A percentile compares a stretch with the other conserved stretches of the same genome.
phyloP scores from a whole-genome alignment of 2,329 filamentous ascomycete species.

The Phoma sp. region DNA sequence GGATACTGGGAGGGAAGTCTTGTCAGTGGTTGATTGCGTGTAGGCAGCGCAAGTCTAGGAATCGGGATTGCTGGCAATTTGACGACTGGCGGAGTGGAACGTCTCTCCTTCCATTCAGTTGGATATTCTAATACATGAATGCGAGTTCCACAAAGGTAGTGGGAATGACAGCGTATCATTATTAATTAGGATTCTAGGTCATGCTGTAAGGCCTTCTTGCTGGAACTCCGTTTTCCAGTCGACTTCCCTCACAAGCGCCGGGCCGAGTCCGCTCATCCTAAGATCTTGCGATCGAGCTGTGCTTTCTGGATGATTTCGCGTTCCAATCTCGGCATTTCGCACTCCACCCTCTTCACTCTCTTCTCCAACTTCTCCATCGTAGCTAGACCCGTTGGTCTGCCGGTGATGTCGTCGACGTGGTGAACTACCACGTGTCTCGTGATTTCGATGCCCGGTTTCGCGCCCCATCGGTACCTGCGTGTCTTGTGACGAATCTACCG shows the following conservation, averaged over 20 bases:
- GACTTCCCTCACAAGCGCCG: neutral
- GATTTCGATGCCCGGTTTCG: neutral
- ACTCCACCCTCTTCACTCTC: constrained; percentile 1
- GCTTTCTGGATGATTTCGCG: neutral
- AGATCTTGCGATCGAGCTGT: neutral
- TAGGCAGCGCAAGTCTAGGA: too few species aligned
- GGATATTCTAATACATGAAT: too few species aligned
- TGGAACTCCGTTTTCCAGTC: constrained; percentile 13
- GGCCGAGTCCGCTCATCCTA: neutral
- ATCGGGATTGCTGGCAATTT: too few species aligned
- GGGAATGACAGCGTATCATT: neutral
- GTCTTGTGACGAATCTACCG: constrained; percentile 7
- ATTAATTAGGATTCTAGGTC: neutral
- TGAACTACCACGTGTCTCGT: constrained; percentile 12
- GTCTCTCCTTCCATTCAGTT: neutral
- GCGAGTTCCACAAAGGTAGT: too few species aligned
- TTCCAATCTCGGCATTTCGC: neutral
- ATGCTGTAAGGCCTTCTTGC: constrained; percentile 4
- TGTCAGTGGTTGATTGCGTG: too few species aligned
- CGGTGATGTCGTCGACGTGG: constrained; percentile 11
- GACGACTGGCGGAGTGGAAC: neutral
- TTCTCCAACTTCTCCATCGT: constrained; percentile 7
- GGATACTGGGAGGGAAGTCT: too few species aligned
- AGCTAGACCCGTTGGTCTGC: constrained; percentile 5
- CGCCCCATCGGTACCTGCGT: neutral